Evolutionary conservation across 768 basidiomycete species (phyloP), one percentile per base, ranked within the genome.

Genomic region (Macrocybe gigantea): DNA sequence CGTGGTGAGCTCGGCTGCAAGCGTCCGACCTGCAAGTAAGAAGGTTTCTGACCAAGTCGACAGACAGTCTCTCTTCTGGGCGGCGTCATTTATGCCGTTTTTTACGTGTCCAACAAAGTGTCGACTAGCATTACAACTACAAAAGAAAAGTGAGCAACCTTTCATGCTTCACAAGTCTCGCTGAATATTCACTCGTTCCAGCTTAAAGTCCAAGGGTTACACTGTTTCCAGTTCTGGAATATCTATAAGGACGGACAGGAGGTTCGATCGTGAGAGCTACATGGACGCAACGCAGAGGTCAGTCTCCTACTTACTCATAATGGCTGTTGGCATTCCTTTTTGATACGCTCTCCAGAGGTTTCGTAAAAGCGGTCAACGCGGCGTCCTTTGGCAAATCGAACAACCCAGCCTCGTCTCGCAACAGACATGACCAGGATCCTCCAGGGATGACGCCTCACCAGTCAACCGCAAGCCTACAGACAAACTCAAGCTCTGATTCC

Each of bases 211-310:
- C 7, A 72, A 68, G 51, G 85, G 85, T 6, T 64, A 80, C 42
- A 64, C 78, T 31, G 62, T 88, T 40, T 80, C 83, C 0, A 62
- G 70, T n/a, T 66, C 68, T 3, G 86, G 86, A 3, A 70, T 88
- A 9, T 75, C 82, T 0, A 69, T 88, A 38, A 85, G 84, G 64
- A 88, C 84, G 1, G 60, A 71, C 14, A 75, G 72, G 49, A 71
- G 74, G 5, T 74, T 83, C 52, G 78, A 79, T 50, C 69, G 81
- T 36, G 78, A 83, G 45, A 73, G 77, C 37, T 88, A 88, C 50
- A 66, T 88, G 3, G 84, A 87, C 56, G 83, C 84, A 6, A 87
- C 85, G 11, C 86, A 87, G 57, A 68, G 85, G 85, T 85, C 48
- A 52, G 69, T 56, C 9, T 12, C 13, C 12, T 38, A 14, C 5